Conservation (phyloP, 208 protist genomes). For the Chromosphaera perkinsii region DNA sequence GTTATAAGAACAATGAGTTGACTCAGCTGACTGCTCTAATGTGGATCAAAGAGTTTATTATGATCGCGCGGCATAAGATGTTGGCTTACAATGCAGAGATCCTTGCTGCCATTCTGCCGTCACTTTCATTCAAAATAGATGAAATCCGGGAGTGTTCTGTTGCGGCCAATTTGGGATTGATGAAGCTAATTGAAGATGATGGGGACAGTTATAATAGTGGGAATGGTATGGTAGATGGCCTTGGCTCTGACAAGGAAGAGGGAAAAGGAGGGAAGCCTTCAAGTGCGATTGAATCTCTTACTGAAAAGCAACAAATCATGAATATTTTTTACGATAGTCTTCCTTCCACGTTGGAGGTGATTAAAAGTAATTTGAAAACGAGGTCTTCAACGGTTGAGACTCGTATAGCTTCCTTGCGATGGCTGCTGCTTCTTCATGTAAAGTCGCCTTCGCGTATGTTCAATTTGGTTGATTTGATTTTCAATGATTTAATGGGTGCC, state of each 20-base stretch:
- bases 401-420: constrained; percentile 52
- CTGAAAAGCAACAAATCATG: too few species aligned
- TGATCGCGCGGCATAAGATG: constrained; percentile 45
- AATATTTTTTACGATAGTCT: too few species aligned
- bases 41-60: constrained; percentile 69
- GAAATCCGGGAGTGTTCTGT: neutral
- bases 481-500: constrained; percentile 48
- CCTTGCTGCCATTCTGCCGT: constrained; percentile 53
- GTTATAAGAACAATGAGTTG: constrained; percentile 35
- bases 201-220: too few species aligned
- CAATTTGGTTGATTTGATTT: constrained; percentile 35
- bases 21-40: constrained; percentile 55
- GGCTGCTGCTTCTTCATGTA: constrained; percentile 65
- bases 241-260: too few species aligned
- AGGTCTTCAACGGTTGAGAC: constrained; percentile 51
- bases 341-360: too few species aligned
- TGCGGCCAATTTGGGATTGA: neutral
- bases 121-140: constrained; percentile 42
- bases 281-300: too few species aligned
- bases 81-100: constrained; percentile 49
- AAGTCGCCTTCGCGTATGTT: constrained; percentile 44
- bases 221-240: too few species aligned
- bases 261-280: too few species aligned
- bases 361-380: neutral
- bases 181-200: neutral